phyloP scores from a whole-genome alignment of 202 grass and related monocot genomes.

The Schoenoplectus tabernaemontani region DNA sequence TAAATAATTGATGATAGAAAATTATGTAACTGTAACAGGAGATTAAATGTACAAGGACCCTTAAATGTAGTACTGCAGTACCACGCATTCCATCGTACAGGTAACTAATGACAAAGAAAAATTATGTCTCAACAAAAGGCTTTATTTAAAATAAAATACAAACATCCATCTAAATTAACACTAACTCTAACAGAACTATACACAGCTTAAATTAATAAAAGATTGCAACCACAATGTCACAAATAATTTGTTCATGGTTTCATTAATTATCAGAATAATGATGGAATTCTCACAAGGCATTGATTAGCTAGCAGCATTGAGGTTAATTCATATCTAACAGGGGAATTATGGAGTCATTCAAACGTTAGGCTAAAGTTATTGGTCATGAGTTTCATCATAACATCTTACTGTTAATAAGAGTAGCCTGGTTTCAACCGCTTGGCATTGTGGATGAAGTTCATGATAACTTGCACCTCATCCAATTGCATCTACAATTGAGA shows the following conservation, averaged over 20 bases:
- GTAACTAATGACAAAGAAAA: not conserved
- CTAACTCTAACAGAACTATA: conserved; percentile 2
- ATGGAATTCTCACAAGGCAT: too few species aligned
- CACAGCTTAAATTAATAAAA: not conserved
- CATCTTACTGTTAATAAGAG: conserved; percentile 19
- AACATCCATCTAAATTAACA: conserved; percentile 9
- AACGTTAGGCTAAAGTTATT: not conserved
- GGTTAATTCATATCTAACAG: conserved; percentile 24
- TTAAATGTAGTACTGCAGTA: too few species aligned
- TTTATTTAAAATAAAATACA: not conserved
- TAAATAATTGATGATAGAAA: not conserved
- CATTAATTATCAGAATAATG: not conserved
- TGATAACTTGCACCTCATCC: conserved; percentile 87
- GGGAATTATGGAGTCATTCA: conserved; percentile 18
- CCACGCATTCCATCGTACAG: too few species aligned
- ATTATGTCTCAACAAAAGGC: not conserved
- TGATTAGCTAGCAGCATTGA: not conserved
- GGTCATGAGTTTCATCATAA: too few species aligned
- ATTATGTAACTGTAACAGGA: not conserved
- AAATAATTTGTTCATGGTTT: not conserved
- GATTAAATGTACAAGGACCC: not conserved
- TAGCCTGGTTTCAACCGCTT: conserved; percentile 57
- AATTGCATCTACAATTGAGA: conserved; percentile 47
- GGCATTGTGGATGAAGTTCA: conserved; percentile 63
- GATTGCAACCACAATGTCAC: not conserved